phyloP scores from a whole-genome alignment of 2,329 filamentous ascomycete genomes.

The Thyridium curvatum region DNA sequence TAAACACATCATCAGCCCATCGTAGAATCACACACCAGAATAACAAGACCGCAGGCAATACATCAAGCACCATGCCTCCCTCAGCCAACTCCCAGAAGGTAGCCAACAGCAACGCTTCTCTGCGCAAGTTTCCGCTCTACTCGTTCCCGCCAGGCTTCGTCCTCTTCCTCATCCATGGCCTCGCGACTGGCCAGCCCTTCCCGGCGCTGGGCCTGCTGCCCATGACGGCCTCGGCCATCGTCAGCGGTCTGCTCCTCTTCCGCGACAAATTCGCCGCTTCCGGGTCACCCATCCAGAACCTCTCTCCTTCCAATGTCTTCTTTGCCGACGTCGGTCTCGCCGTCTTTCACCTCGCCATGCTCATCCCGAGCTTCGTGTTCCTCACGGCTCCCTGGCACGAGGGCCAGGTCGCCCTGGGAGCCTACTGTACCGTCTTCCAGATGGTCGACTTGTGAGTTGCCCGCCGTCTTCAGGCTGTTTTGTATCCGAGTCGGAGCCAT shows the following conservation, averaged over 20 bases:
- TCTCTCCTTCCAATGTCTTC: slow-evolving; percentile 10
- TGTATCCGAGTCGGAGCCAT: too few species aligned
- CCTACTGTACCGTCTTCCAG: slow-evolving; percentile 11
- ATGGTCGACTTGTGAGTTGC: slow-evolving; percentile 10
- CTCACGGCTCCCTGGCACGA: slow-evolving; percentile 1
- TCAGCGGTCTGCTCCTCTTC: slow-evolving; percentile 7
- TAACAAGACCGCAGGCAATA: too few species aligned
- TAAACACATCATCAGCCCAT: too few species aligned
- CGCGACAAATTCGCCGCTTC: slow-evolving; percentile 10
- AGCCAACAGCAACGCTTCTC: slow-evolving; percentile 4
- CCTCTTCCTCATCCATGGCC: slow-evolving; percentile 4
- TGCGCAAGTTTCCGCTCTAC: too few species aligned
- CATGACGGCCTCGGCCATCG: slow-evolving; percentile 7
- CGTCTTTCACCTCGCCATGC: slow-evolving; percentile 6
- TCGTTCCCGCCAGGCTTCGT: slow-evolving; percentile 6
- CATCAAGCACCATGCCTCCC: too few species aligned
- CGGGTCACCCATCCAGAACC: slow-evolving; percentile 10
- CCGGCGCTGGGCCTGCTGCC: slow-evolving; percentile 11
- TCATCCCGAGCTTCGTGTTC: slow-evolving; percentile 10
- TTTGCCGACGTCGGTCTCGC: slow-evolving; percentile 7
- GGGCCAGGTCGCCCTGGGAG: slow-evolving; percentile 8
- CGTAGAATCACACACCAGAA: too few species aligned
- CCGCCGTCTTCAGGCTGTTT: too few species aligned
- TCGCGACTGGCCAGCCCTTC: slow-evolving; percentile 5
- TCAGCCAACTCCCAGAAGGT: too few species aligned